Conservation (phyloP, 73 alveolate species). For the Tetrahymena malaccensis region DNA sequence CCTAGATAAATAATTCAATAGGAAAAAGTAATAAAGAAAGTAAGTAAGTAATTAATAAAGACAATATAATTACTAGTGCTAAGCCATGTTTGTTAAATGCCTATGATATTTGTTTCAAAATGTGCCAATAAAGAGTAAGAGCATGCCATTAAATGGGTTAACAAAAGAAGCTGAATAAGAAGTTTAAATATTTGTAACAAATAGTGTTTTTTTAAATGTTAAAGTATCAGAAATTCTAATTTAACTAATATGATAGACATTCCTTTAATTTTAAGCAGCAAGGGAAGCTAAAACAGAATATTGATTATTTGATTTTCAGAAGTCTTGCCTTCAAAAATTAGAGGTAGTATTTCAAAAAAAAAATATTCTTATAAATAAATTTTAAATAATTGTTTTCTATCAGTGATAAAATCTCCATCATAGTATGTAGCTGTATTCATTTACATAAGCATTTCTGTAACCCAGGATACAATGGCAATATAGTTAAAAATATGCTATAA, state of each 20-base stretch:
- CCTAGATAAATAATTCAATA: background rate
- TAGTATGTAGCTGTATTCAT: background rate
- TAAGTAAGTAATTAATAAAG: background rate
- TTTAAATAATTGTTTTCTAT: background rate
- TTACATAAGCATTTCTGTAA: background rate
- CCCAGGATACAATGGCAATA: background rate
- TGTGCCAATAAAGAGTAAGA: background rate
- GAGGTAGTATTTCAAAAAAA: background rate
- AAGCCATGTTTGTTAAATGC: background rate
- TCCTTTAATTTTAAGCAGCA: background rate
- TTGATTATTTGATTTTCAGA: background rate
- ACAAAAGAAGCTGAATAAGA: background rate
- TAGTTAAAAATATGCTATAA: background rate
- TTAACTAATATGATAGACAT: background rate
- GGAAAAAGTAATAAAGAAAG: too few relatives aligned
- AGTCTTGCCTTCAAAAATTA: background rate
- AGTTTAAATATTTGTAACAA: background rate
- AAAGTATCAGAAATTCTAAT: background rate
- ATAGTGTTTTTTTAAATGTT: background rate
- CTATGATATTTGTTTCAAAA: background rate
- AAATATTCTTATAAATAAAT: background rate
- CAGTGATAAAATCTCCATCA: background rate
- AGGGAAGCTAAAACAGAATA: background rate
- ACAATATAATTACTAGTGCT: background rate
- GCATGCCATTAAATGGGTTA: background rate